phyloP scores from a whole-genome alignment of 495 filamentous ascomycete genomes.

The Penicillium robsamsonii region DNA sequence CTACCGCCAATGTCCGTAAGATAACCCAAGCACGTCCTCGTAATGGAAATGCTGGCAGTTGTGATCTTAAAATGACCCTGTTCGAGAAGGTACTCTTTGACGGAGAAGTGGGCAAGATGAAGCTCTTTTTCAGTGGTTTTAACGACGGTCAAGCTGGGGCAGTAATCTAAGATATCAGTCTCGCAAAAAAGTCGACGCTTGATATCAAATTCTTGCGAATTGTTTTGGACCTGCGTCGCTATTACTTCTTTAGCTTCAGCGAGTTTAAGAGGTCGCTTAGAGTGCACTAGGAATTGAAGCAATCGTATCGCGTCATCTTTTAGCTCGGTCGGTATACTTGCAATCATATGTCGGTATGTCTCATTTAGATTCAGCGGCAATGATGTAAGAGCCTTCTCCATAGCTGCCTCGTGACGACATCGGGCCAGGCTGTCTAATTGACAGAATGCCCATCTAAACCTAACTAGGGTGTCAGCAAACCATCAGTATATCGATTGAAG shows the following conservation, averaged over 20 bases:
- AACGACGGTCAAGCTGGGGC: conserved; percentile 18
- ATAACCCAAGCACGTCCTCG: conserved; percentile 27
- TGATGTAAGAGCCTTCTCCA: conserved; percentile 28
- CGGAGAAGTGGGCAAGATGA: conserved; percentile 30
- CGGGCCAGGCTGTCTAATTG: conserved; percentile 37
- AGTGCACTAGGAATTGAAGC: conserved; percentile 25
- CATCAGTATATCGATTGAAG: conserved; percentile 11
- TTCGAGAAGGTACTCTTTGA: conserved; percentile 29
- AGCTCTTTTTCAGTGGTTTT: conserved; percentile 13
- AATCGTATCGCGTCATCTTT: conserved; percentile 23
- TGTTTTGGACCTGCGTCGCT: conserved; percentile 18
- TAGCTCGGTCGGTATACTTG: conserved; percentile 23
- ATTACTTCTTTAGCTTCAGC: conserved; percentile 26
- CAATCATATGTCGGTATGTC: conserved; percentile 35
- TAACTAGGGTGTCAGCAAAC: conserved; percentile 18
- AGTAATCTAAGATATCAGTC: conserved; percentile 20
- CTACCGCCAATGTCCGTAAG: conserved; percentile 23
- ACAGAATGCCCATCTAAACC: conserved; percentile 45
- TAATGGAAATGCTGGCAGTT: conserved; percentile 21
- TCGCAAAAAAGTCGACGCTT: conserved; percentile 23
- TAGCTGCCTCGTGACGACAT: conserved; percentile 21
- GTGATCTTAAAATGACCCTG: conserved; percentile 11
- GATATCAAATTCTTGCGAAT: conserved; percentile 12
- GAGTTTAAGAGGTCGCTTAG: conserved; percentile 20
- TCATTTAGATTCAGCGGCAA: conserved; percentile 38